Percentiles rank a stretch among this genome's conserved stretches.
These are phyloP conservation scores for Leishmania tropica DNA, from an alignment of 208 protist species.

Conservation along the genomic window DNA sequence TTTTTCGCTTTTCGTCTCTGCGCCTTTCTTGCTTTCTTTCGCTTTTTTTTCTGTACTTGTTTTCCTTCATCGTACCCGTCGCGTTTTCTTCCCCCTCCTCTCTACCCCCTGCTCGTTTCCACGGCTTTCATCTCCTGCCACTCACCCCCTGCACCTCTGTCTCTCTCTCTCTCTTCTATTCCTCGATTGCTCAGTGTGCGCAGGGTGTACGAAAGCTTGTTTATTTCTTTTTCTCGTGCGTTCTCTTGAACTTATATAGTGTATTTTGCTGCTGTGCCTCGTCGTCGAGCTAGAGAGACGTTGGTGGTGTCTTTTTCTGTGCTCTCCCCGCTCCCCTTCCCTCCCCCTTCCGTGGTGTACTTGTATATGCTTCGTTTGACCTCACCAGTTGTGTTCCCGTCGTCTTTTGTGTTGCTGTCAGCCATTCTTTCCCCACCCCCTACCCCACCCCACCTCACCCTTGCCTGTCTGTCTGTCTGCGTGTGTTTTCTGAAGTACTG, in stretches of 20 bases:
- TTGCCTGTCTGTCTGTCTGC: neutral
- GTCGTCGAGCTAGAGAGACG: neutral
- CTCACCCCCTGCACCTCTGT: neutral
- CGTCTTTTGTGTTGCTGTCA: neutral
- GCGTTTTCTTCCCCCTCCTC: neutral
- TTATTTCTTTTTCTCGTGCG: neutral
- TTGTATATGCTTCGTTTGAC: neutral
- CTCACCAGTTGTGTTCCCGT: neutral
- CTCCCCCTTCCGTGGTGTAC: neutral
- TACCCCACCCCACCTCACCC: too few relatives aligned
- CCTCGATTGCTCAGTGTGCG: conserved; percentile 14
- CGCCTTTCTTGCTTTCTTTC: conserved; percentile 1
- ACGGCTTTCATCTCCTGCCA: neutral
- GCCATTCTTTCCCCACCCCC: neutral
- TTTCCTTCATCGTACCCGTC: neutral
- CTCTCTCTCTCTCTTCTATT: neutral
- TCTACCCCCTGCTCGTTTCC: neutral
- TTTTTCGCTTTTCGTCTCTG: conserved; percentile 3
- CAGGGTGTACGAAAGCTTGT: neutral
- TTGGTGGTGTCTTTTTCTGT: neutral
- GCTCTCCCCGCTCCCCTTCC: neutral
- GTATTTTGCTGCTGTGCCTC: neutral
- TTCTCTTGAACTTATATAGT: neutral
- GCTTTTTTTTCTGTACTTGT: conserved; percentile 2
- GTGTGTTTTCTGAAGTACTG: neutral